Base-by-base conservation (phyloP, 2,329 filamentous ascomycete species). In the Epichloe elymi region DNA sequence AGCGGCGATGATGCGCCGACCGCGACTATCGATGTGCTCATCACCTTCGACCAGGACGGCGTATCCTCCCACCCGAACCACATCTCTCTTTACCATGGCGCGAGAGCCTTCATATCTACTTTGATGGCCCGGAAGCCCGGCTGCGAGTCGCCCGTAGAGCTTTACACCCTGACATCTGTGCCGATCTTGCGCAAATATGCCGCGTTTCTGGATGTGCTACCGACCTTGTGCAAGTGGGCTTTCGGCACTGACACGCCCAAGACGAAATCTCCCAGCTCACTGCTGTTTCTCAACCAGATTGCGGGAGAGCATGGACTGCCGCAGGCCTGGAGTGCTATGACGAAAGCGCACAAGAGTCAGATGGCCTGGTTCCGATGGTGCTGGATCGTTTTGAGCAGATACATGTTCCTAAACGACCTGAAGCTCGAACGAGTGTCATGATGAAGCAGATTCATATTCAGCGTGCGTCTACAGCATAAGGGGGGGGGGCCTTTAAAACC, bases 281-380 rank as follows among this genome's bases (percentile, higher is more conserved):
- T 95, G 49, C 64, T 95, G 37, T 89, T 85, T 61, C 73, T 91
- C 54, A 94, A 78, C 67, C 76, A 78, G 8, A 73, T 88, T 15
- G 80, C 84, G 56, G 74, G 83, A 56, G 78, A 61, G 2, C 69
- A 69, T 46, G 71, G 68, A n/a, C 65, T 73, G 52, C 64, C 64
- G 10, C 72, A 75, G 33, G 91, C 88, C 7, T 85, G 90, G 71
- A 76, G 72, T 50, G 90, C 93, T 35, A 98, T 98, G 93, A 89
- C 86, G 2, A 75, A 78, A 50, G 91, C 87, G 30, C 93, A 98
- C 71, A 75, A 82, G 69, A 96, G 89, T 67, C 93, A 98, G 75
- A 98, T 98, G 93, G 80, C 87, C 38, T 98, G 93, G 93, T 98
- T 97, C 64, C 80, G 93, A 7, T 97, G 89, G 79, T 88, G 89